These are phyloP conservation scores for Lipomyces starkeyi DNA, from an alignment of 805 yeast species.

Conservation along the genomic window DNA sequence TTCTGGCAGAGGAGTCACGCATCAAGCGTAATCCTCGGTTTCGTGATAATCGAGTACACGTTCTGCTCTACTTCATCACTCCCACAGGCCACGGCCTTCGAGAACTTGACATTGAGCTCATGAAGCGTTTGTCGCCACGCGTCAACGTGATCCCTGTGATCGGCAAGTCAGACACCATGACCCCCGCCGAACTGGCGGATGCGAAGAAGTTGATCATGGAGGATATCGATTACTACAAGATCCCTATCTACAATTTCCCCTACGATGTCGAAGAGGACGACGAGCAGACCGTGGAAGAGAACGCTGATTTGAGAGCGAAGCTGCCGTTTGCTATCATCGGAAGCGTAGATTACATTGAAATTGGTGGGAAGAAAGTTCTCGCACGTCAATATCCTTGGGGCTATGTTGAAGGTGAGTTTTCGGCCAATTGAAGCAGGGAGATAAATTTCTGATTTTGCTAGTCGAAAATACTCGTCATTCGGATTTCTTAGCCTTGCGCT, in stretches of 20 bases:
- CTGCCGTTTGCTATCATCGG: constrained; percentile 71
- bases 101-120: constrained; percentile 74
- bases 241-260: constrained; percentile 76
- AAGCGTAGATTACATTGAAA: constrained; percentile 50
- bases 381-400: constrained; percentile 75
- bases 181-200: constrained; percentile 62
- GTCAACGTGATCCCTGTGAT: constrained; percentile 87
- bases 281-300: constrained; percentile 47
- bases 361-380: constrained; percentile 50
- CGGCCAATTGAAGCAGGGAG: not conserved
- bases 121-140: constrained; percentile 69
- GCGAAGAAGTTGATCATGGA: constrained; percentile 61
- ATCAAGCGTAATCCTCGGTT: constrained; percentile 74
- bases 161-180: constrained; percentile 79
- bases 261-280: constrained; percentile 65
- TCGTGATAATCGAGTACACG: constrained; percentile 77
- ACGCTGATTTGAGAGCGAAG: constrained; percentile 51
- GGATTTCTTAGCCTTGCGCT: constrained; percentile 56
- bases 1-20: constrained; percentile 75
- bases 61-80: constrained; percentile 75
- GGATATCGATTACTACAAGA: constrained; percentile 63
- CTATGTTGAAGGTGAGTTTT: constrained; percentile 52
- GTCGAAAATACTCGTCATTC: constrained; percentile 50
- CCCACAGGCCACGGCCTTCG: constrained; percentile 62
- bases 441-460: not conserved